Evolutionary conservation across 2,329 filamentous ascomycete genomes (phyloP), one percentile per base, ranked within the genome.

Genomic region (Pseudogymnoascus sp.): DNA sequence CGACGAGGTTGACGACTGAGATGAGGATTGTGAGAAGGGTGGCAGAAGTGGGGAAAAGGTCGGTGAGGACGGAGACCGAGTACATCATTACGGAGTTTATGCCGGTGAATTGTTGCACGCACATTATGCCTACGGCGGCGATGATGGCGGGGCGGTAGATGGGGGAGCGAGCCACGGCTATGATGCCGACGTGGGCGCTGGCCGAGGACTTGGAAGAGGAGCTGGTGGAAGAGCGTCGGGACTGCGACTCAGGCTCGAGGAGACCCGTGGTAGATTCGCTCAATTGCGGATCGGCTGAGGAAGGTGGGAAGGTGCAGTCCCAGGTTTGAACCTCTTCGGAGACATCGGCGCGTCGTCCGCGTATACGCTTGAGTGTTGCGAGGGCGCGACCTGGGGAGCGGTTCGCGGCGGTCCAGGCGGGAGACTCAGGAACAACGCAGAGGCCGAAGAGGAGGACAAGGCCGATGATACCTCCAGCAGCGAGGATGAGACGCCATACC

Each of bases 51-150:
- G 91, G 89, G 0, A 99, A 83, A 1, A 97, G 83, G 66, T 87
- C 86, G 33, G 89, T 86, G 13, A 99, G 83, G 1, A 99, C 85
- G 0, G 90, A 92, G 5, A 97, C 95, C 1, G 93, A 96, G 76
- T 99, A 99, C 93, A 99, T 97, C 76, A 97, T 89, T 72, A 97
- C 93, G 64, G 89, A 93, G 82, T 99, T 97, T 78, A 97, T 93
- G 56, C 91, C 93, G 64, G 90, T 93, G 38, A 97, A 81, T 74
- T 99, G 95, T 74, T 97, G 95, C 0, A 90, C 88, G 64, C 93
- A 82, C 93, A 97, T 97, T 68, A 96, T 88, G 0, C 91, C 92
- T 11, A 96, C 83, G 3, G 96, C 90, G 4, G 93, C 91, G 65
- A 95, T 81, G 62, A 96, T 87, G 61, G 89, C 89, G 0, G 86